Percentiles rank a stretch among this genome's conserved stretches.
Evolutionary conservation across 2,329 filamentous ascomycete species (phyloP).

Genomic region (Fusarium devonianum): DNA sequence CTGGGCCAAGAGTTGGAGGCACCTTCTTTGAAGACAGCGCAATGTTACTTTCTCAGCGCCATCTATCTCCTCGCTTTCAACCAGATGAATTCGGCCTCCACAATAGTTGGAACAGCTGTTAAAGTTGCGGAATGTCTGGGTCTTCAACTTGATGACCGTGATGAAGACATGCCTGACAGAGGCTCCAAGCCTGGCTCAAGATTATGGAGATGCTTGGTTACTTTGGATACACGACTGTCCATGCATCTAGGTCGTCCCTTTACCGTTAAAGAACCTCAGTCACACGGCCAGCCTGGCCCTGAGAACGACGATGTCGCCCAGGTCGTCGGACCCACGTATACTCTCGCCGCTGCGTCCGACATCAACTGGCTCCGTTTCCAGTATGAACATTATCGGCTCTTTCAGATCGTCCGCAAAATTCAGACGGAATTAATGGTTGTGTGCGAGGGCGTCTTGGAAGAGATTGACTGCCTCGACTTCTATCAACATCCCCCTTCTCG

Average conservation of each 20-base stretch:
- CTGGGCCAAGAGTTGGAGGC: constrained; percentile 52
- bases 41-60: constrained; percentile 54
- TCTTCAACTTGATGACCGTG: constrained; percentile 9
- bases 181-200: background rate
- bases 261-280: background rate
- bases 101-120: constrained; percentile 27
- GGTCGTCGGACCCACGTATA: constrained; percentile 27
- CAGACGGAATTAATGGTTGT: constrained; percentile 25
- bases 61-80: constrained; percentile 49
- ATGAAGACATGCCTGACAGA: background rate
- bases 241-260: constrained; percentile 33
- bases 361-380: constrained; percentile 38
- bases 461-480: constrained; percentile 26
- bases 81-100: constrained; percentile 30
- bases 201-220: constrained; percentile 33
- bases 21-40: constrained; percentile 54
- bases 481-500: constrained; percentile 37
- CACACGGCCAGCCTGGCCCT: background rate
- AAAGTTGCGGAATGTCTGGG: constrained; percentile 30
- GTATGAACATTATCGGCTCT: constrained; percentile 28
- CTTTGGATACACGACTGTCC: constrained; percentile 30
- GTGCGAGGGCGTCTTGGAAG: constrained; percentile 22
- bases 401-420: constrained; percentile 26
- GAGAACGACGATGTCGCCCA: constrained; percentile 22
- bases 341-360: background rate